Percentiles rank a stretch among this genome's conserved stretches.
Evolutionary conservation across 1,139 yeast species (phyloP).

Genomic region (Wickerhamiella infanticola): DNA sequence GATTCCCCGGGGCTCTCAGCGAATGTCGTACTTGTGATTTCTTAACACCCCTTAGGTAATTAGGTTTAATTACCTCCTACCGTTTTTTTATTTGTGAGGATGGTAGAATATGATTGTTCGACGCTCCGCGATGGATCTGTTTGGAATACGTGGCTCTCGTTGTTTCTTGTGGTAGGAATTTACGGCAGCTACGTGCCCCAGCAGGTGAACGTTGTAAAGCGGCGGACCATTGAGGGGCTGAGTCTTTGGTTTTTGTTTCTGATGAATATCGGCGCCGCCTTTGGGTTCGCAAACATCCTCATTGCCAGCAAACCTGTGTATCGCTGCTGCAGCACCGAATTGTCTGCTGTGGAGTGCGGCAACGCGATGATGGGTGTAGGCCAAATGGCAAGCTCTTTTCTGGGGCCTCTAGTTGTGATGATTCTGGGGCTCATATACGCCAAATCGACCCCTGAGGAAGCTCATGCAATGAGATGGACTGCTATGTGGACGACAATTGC

Average conservation of each 20-base stretch:
- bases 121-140: constrained; percentile 28
- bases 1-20: background rate
- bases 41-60: background rate
- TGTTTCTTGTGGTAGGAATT: constrained; percentile 48
- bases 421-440: constrained; percentile 29
- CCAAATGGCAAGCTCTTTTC: constrained; percentile 55
- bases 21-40: background rate
- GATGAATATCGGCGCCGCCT: constrained; percentile 58
- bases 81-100: background rate
- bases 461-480: background rate
- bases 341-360: constrained; percentile 35
- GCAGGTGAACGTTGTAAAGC: constrained; percentile 41
- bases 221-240: constrained; percentile 62
- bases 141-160: constrained; percentile 35
- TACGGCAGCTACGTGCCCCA: constrained; percentile 68
- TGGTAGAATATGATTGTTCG: constrained; percentile 4
- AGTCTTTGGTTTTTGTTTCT: constrained; percentile 58
- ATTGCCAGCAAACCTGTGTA: constrained; percentile 34
- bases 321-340: constrained; percentile 21
- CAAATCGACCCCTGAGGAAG: constrained; percentile 5
- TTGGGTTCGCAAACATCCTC: constrained; percentile 53
- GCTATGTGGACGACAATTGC: background rate
- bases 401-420: constrained; percentile 47
- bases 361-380: constrained; percentile 54
- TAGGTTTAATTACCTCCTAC: background rate